Evolutionary conservation across 2,329 filamentous ascomycete genomes (phyloP).

Genomic region (Madurella mycetomatis): DNA sequence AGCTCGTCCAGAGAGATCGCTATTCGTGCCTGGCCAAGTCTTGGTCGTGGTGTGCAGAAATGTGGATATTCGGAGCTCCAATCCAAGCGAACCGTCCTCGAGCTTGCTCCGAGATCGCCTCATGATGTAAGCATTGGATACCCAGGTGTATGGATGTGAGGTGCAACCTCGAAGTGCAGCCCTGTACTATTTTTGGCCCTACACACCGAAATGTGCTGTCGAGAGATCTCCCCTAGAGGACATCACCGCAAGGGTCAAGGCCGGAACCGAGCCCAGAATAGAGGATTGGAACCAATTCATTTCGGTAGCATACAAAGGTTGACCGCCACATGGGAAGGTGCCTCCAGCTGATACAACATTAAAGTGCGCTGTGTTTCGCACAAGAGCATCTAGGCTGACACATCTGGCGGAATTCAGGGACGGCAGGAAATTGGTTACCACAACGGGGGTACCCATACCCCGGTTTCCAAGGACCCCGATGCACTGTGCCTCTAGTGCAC

Average conservation of each 20-base stretch:
- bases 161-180: no score
- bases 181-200: no score
- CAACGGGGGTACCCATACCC: constrained; percentile 2
- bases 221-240: no score
- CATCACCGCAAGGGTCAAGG: constrained; percentile 4
- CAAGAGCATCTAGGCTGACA: constrained; percentile 5
- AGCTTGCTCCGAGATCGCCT: no score
- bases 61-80: no score
- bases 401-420: not conserved
- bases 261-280: constrained; percentile 12
- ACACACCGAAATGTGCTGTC: no score
- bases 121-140: no score
- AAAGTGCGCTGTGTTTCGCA: not conserved
- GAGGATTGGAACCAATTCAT: constrained; percentile 3
- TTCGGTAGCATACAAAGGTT: not conserved
- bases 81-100: no score
- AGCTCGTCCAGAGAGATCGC: no score
- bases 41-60: no score
- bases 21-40: no score
- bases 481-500: constrained; percentile 3
- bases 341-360: constrained; percentile 6
- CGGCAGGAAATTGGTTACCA: constrained; percentile 18
- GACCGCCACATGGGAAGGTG: not conserved
- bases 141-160: no score
- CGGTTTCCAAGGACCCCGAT: constrained; percentile 6